These are phyloP conservation scores for Epichloe baconii DNA, from an alignment of 2,329 filamentous ascomycete species.

Conservation along the genomic window DNA sequence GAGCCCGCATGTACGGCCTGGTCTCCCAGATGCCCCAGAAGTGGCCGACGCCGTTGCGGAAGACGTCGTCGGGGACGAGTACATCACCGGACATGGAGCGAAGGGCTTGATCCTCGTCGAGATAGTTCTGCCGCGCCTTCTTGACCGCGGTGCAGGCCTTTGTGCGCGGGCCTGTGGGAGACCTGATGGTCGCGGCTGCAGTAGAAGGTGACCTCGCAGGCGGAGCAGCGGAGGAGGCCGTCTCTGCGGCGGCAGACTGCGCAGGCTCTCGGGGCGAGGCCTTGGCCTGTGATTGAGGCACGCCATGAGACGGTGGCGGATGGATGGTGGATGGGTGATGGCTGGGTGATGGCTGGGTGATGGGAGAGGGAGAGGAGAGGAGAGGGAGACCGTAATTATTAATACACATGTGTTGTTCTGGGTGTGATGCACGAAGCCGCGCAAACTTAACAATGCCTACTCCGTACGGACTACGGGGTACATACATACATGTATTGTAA, in stretches of 20 bases:
- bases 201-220: constrained; percentile 6
- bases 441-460: no score
- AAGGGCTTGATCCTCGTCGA: constrained; percentile 23
- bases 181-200: constrained; percentile 3
- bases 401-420: no score
- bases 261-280: constrained; percentile 7
- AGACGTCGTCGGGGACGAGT: constrained; percentile 19
- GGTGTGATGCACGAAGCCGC: no score
- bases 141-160: constrained; percentile 1
- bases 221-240: constrained; percentile 3
- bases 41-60: constrained; percentile 23
- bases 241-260: constrained; percentile 7
- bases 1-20: constrained; percentile 29
- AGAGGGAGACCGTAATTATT: no score
- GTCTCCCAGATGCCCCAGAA: constrained; percentile 31
- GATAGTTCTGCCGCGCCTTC: constrained; percentile 1
- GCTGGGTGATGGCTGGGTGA: background rate
- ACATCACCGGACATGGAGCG: constrained; percentile 17
- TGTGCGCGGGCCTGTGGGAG: constrained; percentile 1
- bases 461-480: no score
- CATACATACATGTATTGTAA: no score
- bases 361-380: background rate
- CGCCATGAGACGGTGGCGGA: no score
- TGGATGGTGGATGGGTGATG: background rate
- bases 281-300: background rate